phyloP scores from a whole-genome alignment of 805 yeast genomes.

The Zygosaccharomyces rouxii region DNA sequence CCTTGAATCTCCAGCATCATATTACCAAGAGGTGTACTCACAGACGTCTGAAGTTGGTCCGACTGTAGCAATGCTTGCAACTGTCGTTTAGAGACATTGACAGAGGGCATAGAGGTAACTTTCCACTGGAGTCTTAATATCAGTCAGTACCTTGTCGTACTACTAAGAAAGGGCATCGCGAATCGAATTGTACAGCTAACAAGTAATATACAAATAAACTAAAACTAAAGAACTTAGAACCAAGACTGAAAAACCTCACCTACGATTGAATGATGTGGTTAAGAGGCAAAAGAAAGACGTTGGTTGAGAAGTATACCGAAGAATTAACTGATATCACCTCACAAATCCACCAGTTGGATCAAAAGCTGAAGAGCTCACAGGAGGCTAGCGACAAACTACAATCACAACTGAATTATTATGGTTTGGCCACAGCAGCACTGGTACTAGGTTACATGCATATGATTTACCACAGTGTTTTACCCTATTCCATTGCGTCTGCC shows the following conservation, averaged over 20 bases:
- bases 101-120: constrained; percentile 25
- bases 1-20: constrained; percentile 71
- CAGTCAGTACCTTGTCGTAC: neutral
- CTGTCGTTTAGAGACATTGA: constrained; percentile 23
- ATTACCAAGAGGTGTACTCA: constrained; percentile 50
- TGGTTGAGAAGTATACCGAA: constrained; percentile 29
- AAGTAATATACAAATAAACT: neutral
- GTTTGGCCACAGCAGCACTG: constrained; percentile 11
- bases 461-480: constrained; percentile 7
- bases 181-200: neutral
- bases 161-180: constrained; percentile 2
- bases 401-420: constrained; percentile 20
- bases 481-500: neutral
- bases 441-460: constrained; percentile 9
- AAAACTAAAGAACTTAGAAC: neutral
- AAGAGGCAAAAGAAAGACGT: constrained; percentile 12
- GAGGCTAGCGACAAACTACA: constrained; percentile 17
- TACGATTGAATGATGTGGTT: neutral
- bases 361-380: constrained; percentile 20
- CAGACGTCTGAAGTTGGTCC: constrained; percentile 15
- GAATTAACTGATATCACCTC: constrained; percentile 28
- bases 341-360: constrained; percentile 28
- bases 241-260: neutral
- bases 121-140: neutral
- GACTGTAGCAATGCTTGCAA: constrained; percentile 20